Evolutionary conservation across 257 asterid species (phyloP), one percentile per base, ranked within the genome.

Genomic region (Nicotiana otophora): DNA sequence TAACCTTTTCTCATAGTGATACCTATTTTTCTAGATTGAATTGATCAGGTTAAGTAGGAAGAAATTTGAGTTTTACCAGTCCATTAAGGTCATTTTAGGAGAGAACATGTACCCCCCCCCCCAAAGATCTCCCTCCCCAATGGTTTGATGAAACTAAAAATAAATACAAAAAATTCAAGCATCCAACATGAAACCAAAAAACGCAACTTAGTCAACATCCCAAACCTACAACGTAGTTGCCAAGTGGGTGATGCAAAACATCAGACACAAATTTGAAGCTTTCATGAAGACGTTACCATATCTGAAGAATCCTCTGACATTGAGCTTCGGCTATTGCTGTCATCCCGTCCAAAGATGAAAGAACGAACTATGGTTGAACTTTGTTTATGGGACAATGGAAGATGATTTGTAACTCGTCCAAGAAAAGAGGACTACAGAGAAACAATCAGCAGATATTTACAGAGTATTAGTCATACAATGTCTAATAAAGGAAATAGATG

Each of bases 281-380:
- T 48, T 78, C 34, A 39, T 62, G 81, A 81, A 31, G 7, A 82
- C 82, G 94, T 93, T 86, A 94, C 99, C 53, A 85, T 58, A 53
- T 91, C 93, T 42, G 87, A 86, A 61, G 94, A 89, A 78, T 91
- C 97, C 87, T 93, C 97, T 46, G 95, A 86, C 67, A 96, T 54
- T 82, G 98, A 90, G 86, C 91, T 93, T 86, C 92, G 91, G 90
- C 94, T 93, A 69, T 91, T 96, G 86, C 97, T 93, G 85, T 94
- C 99, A 14, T 93, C 98, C 88, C 97, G 90, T 81, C 96, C 98
- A 82, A 96, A 96, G 82, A 96, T 91, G 84, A 92, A 96, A 78
- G 98, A 88, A 80, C 97, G 93, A 86, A 84, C 87, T 31, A 89
- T 57, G 79, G 93, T 90, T 33, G 92, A 86, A 60, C 95, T 89